These are phyloP conservation scores for Melianthus villosus DNA, from an alignment of 441 rosid genomes.

Conservation along the genomic window DNA sequence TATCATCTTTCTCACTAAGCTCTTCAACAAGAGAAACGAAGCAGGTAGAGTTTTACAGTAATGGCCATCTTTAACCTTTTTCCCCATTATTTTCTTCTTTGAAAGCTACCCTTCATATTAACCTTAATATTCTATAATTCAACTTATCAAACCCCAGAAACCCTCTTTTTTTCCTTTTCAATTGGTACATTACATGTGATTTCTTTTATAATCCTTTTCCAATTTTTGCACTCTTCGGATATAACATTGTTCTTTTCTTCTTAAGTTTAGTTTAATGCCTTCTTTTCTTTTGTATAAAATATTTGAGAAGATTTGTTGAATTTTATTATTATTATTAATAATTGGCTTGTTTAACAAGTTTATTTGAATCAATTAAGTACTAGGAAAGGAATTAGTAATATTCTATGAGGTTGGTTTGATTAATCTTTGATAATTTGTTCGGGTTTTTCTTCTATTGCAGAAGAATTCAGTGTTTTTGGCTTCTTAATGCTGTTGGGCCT, in stretches of 20 bases:
- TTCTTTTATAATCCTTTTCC: background rate
- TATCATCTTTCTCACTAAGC: too few relatives aligned
- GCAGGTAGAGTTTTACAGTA: too few relatives aligned
- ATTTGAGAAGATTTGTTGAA: background rate
- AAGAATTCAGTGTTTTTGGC: slow-evolving; percentile 16
- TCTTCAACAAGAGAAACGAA: too few relatives aligned
- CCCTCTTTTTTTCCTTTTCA: background rate
- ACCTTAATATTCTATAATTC: too few relatives aligned
- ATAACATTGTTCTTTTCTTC: background rate
- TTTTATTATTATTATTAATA: background rate
- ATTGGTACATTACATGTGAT: background rate
- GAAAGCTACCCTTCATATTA: too few relatives aligned
- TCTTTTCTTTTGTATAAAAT: too few relatives aligned
- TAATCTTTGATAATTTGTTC: slow-evolving; percentile 1
- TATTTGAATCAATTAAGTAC: slow-evolving; percentile 27
- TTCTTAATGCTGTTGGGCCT: slow-evolving; percentile 13
- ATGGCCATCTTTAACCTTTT: too few relatives aligned
- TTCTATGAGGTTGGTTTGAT: slow-evolving; percentile 11
- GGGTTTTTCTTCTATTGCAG: slow-evolving; percentile 9
- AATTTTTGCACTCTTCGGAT: background rate
- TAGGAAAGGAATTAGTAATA: slow-evolving; percentile 30
- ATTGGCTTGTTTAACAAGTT: slow-evolving; percentile 25
- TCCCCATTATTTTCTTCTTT: too few relatives aligned
- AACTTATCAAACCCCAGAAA: background rate
- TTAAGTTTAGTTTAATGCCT: background rate